Conservation (phyloP, 106 monocot species). For the Apostasia shenzhenica region DNA sequence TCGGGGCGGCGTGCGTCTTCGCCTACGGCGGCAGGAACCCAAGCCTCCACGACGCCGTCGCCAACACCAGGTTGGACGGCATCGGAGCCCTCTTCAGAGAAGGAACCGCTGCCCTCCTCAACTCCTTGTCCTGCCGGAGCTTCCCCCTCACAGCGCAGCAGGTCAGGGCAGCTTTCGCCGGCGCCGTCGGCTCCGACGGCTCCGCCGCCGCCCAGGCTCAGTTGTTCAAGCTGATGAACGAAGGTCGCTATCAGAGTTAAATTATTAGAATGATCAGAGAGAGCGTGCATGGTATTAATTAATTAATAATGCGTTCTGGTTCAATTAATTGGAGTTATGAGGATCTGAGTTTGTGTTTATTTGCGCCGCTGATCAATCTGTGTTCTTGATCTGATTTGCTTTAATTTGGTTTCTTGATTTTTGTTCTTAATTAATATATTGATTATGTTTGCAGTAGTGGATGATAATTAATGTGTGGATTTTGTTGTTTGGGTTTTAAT, state of each 20-base stretch:
- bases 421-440: no score
- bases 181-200: constrained; percentile 25
- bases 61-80: constrained; percentile 52
- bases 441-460: no score
- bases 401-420: no score
- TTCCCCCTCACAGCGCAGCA: constrained; percentile 52
- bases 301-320: no score
- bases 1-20: constrained; percentile 32
- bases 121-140: constrained; percentile 52
- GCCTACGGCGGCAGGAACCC: constrained; percentile 37
- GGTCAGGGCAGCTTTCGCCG: constrained; percentile 47
- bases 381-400: no score
- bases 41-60: constrained; percentile 45
- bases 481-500: no score
- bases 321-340: no score
- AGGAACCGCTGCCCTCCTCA: constrained; percentile 74
- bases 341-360: no score
- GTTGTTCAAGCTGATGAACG: constrained; percentile 62
- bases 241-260: constrained; percentile 21
- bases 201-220: constrained; percentile 53
- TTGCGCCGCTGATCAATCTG: no score
- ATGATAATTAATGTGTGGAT: no score
- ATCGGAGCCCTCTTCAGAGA: constrained; percentile 59
- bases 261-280: not conserved
- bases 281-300: no score